These are phyloP conservation scores for Bidens hawaiensis DNA, from an alignment of 140 eudicot species.

Conservation along the genomic window DNA sequence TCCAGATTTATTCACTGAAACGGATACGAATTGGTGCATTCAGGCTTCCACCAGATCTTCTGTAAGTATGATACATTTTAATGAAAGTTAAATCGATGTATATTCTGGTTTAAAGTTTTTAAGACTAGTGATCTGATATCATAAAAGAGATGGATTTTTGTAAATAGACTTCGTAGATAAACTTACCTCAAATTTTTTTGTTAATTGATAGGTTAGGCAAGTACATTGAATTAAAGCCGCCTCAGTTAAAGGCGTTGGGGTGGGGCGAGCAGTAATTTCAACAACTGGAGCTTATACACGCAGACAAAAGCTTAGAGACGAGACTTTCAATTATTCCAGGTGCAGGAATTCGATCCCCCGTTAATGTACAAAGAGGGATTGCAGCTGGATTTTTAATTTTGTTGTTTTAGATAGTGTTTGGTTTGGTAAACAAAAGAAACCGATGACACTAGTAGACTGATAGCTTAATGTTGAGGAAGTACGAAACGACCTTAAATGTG, in stretches of 20 bases:
- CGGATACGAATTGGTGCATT: constrained; percentile 86
- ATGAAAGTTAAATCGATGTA: no score
- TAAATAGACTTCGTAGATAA: neutral
- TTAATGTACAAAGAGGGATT: neutral
- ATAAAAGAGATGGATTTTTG: neutral
- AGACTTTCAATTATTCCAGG: neutral
- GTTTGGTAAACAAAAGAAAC: neutral
- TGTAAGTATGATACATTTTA: no score
- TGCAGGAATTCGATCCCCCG: neutral
- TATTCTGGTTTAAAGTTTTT: no score
- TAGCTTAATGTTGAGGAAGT: neutral
- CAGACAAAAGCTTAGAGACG: neutral
- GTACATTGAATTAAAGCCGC: constrained; percentile 50
- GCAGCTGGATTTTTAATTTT: neutral
- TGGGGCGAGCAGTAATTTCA: constrained; percentile 36
- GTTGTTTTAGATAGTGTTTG: constrained; percentile 1
- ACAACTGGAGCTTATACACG: neutral
- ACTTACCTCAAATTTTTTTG: neutral
- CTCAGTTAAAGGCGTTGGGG: constrained; percentile 68
- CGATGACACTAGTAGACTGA: neutral
- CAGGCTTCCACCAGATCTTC: constrained; percentile 91
- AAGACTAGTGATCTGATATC: neutral
- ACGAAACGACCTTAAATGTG: neutral
- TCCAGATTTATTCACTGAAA: constrained; percentile 81
- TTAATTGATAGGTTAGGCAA: constrained; percentile 59